Percentiles rank a stretch among this genome's conserved stretches.
Conservation (phyloP, 2,329 filamentous ascomycete species). For the Calonectria hongkongensis region DNA sequence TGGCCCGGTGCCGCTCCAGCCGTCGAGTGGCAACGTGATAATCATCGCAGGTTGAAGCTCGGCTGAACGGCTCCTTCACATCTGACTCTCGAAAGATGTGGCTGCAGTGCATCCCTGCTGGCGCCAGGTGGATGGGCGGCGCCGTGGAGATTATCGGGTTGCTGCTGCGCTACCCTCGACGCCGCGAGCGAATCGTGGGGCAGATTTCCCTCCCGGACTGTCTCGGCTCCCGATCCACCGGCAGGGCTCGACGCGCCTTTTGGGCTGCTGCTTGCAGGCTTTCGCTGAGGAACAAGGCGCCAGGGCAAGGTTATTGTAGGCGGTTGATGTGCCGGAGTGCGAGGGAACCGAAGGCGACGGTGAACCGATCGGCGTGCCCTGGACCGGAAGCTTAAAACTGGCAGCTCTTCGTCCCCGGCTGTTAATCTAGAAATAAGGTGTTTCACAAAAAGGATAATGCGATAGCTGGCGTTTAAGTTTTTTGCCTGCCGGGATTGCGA, state of each 20-base stretch:
- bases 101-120: background rate
- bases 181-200: background rate
- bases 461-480: background rate
- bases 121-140: background rate
- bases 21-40: no score
- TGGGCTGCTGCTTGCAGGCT: background rate
- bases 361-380: background rate
- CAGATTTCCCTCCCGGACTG: background rate
- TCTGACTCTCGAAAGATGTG: background rate
- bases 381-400: background rate
- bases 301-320: no score
- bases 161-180: background rate
- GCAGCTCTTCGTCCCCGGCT: background rate
- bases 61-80: background rate
- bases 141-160: background rate
- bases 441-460: background rate
- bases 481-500: constrained; percentile 5
- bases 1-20: no score
- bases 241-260: background rate
- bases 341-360: background rate
- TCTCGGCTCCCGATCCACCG: background rate
- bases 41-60: no score
- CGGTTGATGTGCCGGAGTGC: no score
- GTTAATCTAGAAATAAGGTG: background rate
- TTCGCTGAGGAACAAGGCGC: no score